These are phyloP conservation scores for Crataegus laevigata DNA, from an alignment of 306 rosid species.

Conservation along the genomic window DNA sequence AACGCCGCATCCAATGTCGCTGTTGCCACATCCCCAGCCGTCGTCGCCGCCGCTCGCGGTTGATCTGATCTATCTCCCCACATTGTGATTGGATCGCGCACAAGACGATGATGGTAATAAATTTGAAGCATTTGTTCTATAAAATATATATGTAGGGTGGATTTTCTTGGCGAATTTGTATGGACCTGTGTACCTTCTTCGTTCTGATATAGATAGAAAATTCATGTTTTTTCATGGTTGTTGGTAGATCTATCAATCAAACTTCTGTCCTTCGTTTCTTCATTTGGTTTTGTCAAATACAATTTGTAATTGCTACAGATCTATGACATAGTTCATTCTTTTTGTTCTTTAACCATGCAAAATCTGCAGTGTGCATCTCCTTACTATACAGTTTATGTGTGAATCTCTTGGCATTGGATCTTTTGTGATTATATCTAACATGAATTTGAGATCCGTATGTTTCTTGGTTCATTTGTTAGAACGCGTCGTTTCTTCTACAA, in stretches of 20 bases:
- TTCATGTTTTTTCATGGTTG: background rate
- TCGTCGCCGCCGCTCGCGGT: slow-evolving; percentile 43
- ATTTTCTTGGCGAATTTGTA: slow-evolving; percentile 19
- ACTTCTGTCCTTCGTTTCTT: background rate
- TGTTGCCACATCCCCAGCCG: slow-evolving; percentile 32
- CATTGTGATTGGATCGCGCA: slow-evolving; percentile 13
- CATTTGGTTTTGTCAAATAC: background rate
- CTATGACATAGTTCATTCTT: background rate
- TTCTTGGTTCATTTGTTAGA: background rate
- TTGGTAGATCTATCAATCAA: slow-evolving; percentile 27
- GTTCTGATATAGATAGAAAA: slow-evolving; percentile 9
- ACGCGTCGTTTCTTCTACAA: background rate
- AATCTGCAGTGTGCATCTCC: background rate
- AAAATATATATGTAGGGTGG: slow-evolving; percentile 13
- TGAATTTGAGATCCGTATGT: background rate
- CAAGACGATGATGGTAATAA: slow-evolving; percentile 2
- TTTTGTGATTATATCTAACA: background rate
- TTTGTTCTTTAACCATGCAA: background rate
- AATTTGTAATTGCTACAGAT: background rate
- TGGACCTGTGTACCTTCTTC: slow-evolving; percentile 27
- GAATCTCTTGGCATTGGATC: background rate
- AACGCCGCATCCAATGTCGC: slow-evolving; percentile 43
- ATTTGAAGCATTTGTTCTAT: slow-evolving; percentile 16
- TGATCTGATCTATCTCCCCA: slow-evolving; percentile 8
- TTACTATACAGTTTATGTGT: background rate